phyloP scores from a whole-genome alignment of 2,329 filamentous ascomycete species.

The Aspergillus piperis region DNA sequence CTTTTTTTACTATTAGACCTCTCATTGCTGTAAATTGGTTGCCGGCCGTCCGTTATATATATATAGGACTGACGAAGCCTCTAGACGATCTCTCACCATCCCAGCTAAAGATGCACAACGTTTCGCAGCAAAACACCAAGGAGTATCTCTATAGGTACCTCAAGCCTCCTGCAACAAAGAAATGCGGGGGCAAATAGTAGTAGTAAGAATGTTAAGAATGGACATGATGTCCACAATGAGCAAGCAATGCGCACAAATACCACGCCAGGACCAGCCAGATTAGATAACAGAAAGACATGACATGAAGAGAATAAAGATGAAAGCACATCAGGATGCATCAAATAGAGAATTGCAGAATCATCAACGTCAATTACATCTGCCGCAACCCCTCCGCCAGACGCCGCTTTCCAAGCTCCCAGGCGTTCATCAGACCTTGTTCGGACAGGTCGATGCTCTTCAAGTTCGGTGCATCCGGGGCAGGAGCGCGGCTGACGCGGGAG shows the following conservation, averaged over 20 bases:
- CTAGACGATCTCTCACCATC: background rate
- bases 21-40: background rate
- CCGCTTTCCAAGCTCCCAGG: slow-evolving; percentile 89
- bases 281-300: slow-evolving; percentile 25
- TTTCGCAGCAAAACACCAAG: slow-evolving; percentile 12
- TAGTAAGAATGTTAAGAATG: slow-evolving; percentile 18
- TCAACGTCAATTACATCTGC: slow-evolving; percentile 43
- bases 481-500: slow-evolving; percentile 87
- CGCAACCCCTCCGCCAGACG: slow-evolving; percentile 89
- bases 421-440: slow-evolving; percentile 91
- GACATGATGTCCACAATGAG: slow-evolving; percentile 23
- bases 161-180: slow-evolving; percentile 11
- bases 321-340: slow-evolving; percentile 19
- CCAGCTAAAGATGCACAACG: background rate
- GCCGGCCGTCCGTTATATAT: background rate
- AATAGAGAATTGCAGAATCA: background rate
- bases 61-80: background rate
- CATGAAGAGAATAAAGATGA: slow-evolving; percentile 19
- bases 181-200: slow-evolving; percentile 8
- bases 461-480: slow-evolving; percentile 81
- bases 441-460: slow-evolving; percentile 93
- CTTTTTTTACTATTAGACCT: too few relatives aligned
- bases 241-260: slow-evolving; percentile 30
- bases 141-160: slow-evolving; percentile 29
- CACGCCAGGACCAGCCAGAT: slow-evolving; percentile 42